phyloP scores from a whole-genome alignment of 2,329 filamentous ascomycete genomes.

The Plectosphaerella plurivora region DNA sequence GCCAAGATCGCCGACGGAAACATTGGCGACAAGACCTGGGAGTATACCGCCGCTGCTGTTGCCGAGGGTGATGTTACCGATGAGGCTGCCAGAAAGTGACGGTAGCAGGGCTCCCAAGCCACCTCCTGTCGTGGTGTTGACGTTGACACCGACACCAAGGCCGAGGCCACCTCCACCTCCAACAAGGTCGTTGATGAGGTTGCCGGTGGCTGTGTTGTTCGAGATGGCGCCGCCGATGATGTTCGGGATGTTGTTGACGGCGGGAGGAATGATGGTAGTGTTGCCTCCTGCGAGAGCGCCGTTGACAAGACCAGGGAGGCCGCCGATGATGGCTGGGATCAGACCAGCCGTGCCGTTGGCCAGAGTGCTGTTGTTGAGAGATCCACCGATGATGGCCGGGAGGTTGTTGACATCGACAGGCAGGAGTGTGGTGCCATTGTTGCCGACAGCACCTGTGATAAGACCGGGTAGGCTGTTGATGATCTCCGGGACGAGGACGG shows the following conservation, averaged over 20 bases:
- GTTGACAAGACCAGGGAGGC: background rate
- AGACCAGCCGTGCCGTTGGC: background rate
- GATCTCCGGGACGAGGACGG: background rate
- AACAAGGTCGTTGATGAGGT: background rate
- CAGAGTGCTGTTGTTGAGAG: background rate
- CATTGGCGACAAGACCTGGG: background rate
- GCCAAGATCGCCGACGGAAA: background rate
- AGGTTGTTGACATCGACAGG: background rate
- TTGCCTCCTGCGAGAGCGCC: background rate
- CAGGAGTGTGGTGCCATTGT: background rate
- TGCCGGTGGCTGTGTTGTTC: background rate
- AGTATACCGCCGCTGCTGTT: background rate
- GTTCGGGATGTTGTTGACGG: background rate
- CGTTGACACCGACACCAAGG: too few species aligned
- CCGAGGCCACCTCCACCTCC: background rate
- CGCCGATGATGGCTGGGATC: background rate
- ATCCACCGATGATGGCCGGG: background rate
- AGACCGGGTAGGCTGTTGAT: background rate
- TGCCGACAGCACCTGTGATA: background rate
- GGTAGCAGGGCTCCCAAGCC: background rate
- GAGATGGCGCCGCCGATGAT: background rate
- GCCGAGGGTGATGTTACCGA: background rate
- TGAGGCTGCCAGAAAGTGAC: background rate
- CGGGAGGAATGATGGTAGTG: background rate
- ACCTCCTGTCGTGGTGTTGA: background rate